phyloP scores from a whole-genome alignment of 805 yeast genomes.

The Starmerella riodocensis region DNA sequence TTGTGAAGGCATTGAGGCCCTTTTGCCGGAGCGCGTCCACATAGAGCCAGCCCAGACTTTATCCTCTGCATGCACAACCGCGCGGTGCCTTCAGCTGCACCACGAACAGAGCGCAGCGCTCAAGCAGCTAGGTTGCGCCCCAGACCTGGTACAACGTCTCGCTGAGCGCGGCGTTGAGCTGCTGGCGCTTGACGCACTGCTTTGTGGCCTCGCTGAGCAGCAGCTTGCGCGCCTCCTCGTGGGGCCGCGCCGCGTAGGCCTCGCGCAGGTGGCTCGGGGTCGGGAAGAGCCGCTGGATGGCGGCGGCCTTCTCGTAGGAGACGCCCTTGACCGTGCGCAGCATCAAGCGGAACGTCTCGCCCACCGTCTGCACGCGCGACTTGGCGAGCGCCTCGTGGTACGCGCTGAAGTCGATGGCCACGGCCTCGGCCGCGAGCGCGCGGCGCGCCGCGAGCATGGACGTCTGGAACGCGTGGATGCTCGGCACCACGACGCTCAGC shows the following conservation, averaged over 20 bases:
- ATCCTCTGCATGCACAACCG: too few species aligned
- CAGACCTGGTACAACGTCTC: constrained; percentile 39
- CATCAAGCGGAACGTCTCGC: constrained; percentile 62
- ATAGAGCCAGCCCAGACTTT: too few species aligned
- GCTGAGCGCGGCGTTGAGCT: constrained; percentile 11
- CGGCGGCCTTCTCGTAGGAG: constrained; percentile 70
- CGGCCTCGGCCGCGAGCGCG: constrained; percentile 24
- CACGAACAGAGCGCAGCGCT: too few species aligned
- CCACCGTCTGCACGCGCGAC: constrained; percentile 52
- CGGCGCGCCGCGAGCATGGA: constrained; percentile 28
- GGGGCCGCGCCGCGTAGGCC: constrained; percentile 28
- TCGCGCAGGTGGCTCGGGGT: constrained; percentile 55
- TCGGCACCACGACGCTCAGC: constrained; percentile 34
- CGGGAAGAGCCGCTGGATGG: constrained; percentile 54
- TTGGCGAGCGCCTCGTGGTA: constrained; percentile 63
- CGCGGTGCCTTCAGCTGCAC: too few species aligned
- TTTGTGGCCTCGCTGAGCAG: constrained; percentile 28
- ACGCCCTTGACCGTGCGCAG: constrained; percentile 71
- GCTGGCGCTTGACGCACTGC: constrained; percentile 38
- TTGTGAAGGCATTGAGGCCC: too few species aligned
- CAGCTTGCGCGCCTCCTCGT: constrained; percentile 27
- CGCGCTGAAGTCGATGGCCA: constrained; percentile 31
- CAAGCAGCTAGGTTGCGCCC: too few species aligned
- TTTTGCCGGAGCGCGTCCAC: too few species aligned
- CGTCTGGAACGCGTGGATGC: constrained; percentile 38